These are phyloP conservation scores for Quercus mongolica DNA, from an alignment of 306 rosid species.

Conservation along the genomic window DNA sequence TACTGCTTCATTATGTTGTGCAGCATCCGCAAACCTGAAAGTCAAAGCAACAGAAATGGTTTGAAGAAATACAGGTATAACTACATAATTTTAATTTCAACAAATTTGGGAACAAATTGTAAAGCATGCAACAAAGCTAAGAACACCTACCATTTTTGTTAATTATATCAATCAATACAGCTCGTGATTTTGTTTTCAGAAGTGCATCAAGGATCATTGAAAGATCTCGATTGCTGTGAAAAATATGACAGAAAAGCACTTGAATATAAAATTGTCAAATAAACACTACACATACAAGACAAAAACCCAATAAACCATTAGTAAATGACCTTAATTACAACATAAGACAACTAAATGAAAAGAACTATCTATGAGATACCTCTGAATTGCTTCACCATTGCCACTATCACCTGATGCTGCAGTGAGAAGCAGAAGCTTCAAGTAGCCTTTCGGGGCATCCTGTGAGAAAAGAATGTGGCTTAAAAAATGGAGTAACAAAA, in stretches of 20 bases:
- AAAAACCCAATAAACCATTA: slow-evolving; percentile 14
- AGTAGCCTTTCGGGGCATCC: slow-evolving; percentile 95
- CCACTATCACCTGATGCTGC: slow-evolving; percentile 86
- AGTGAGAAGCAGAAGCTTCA: slow-evolving; percentile 90
- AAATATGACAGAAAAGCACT: slow-evolving; percentile 7
- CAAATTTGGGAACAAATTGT: background rate
- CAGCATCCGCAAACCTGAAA: slow-evolving; percentile 92
- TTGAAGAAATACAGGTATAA: background rate
- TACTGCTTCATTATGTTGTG: slow-evolving; percentile 90
- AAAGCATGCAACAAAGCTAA: background rate
- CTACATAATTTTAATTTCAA: background rate
- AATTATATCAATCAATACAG: slow-evolving; percentile 79
- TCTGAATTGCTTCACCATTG: slow-evolving; percentile 90
- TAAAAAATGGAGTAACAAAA: background rate
- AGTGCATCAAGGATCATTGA: slow-evolving; percentile 98
- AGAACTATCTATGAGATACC: slow-evolving; percentile 38
- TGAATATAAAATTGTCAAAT: background rate
- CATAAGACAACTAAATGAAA: slow-evolving; percentile 2
- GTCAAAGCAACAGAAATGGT: slow-evolving; percentile 20
- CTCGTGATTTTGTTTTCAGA: slow-evolving; percentile 88
- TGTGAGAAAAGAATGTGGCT: slow-evolving; percentile 23
- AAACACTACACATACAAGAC: slow-evolving; percentile 11
- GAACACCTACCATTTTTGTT: slow-evolving; percentile 78
- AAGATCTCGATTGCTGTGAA: slow-evolving; percentile 93
- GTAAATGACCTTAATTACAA: slow-evolving; percentile 12